Evolutionary conservation across 768 basidiomycete genomes (phyloP).

Genomic region (Filobasidium floriforme): DNA sequence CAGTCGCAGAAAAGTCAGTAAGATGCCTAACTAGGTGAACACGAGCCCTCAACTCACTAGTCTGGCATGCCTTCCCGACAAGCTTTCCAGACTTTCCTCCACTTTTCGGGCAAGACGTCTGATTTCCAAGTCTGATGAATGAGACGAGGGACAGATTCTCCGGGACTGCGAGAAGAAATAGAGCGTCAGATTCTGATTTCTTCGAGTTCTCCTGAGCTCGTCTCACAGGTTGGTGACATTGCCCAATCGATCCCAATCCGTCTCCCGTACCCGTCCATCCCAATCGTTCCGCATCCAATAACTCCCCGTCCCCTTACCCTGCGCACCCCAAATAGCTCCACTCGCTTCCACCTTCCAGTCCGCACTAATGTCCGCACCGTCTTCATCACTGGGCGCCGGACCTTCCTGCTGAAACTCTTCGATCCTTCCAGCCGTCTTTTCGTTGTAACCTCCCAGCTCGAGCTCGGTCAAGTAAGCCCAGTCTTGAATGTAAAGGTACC

Average conservation of each 20-base stretch:
- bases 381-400: background rate
- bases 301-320: conserved; percentile 36
- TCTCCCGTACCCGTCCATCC: conserved; percentile 37
- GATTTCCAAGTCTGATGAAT: conserved; percentile 99
- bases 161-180: conserved; percentile 48
- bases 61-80: conserved; percentile 90
- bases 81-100: conserved; percentile 69
- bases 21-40: background rate
- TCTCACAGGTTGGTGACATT: conserved; percentile 39
- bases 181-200: background rate
- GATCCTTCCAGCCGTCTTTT: conserved; percentile 52
- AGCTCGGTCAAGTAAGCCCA: conserved; percentile 70
- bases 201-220: conserved; percentile 5
- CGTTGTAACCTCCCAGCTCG: conserved; percentile 47
- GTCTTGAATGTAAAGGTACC: conserved; percentile 73
- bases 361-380: conserved; percentile 1
- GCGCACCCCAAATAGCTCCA: conserved; percentile 28
- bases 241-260: conserved; percentile 38
- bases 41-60: conserved; percentile 61
- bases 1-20: conserved; percentile 3
- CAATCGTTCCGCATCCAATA: conserved; percentile 42
- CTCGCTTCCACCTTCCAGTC: conserved; percentile 11
- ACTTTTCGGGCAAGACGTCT: conserved; percentile 69
- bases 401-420: conserved; percentile 44
- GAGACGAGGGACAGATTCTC: conserved; percentile 78